Base-by-base conservation (phyloP, 805 yeast genomes). In the Torulaspora delbrueckii region DNA sequence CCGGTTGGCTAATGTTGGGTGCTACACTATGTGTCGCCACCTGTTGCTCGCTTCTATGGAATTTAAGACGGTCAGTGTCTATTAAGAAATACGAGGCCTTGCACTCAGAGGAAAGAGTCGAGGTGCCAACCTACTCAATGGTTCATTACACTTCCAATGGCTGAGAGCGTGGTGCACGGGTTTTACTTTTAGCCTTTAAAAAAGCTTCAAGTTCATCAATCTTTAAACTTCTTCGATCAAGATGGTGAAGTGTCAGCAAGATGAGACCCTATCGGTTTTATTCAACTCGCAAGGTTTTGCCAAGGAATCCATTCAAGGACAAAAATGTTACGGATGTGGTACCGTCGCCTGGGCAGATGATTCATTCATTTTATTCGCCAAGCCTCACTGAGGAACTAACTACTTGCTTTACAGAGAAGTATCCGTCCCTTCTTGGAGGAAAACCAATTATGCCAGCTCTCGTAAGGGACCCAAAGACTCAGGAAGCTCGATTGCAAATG, bases 1-100 rank as follows among this genome's bases (percentile, higher is more conserved):
- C 83, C 37, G 96, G 96, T 22, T 91, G 97, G 97, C 68, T 84
- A 41, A 76, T 86, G 48, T 68, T 90, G 22, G 79, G 79, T 0
- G 77, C 91, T 1, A 78, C 93, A 0, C 76, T 84, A 1, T 62
- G 82, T 26, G 71, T 82, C 37, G 84, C 91, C 0, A 51, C 82
- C 1, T 73, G 79, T 24, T 81, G 87, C 1, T 75, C 88, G 1
- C 61, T 82, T 52, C 65, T 85, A 14, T 87, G 96, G 62, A 73
- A 86, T 43, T 74, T 84, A 71, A 78, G 90, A 58, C 71, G 96
- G 54, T 75, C 85, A 0, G 76, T 80, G 4, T 73, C 76, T 2
- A 50, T 50, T 14, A 48, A 51, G 36, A 49, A 54, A 32, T 60
- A 57, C 42, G 56, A 55, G 39, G 43, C 56, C 12, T 38, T 54